Conservation (phyloP, 805 yeast genomes). For the Maudiozyma pseudohumilis region DNA sequence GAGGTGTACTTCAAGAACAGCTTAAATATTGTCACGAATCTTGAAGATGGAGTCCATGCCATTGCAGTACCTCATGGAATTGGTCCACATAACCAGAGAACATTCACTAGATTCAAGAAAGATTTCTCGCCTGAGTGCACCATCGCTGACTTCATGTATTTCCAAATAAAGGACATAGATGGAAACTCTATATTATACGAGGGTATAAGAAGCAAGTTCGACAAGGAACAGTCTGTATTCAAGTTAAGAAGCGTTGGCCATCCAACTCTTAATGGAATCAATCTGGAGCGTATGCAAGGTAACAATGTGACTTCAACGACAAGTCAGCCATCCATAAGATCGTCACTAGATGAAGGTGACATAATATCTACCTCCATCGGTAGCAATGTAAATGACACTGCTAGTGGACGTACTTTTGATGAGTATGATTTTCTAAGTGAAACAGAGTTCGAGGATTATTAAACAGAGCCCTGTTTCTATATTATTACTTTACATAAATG, state of each 20-base stretch:
- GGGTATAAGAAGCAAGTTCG: not conserved
- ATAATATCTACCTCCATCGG: slow-evolving; percentile 4
- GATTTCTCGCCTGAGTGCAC: slow-evolving; percentile 1
- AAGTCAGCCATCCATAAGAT: not conserved
- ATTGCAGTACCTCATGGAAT: slow-evolving; percentile 3
- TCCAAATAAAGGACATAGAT: slow-evolving; percentile 1
- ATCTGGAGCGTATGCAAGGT: slow-evolving; percentile 2
- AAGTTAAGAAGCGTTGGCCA: slow-evolving; percentile 1
- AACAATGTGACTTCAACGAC: not conserved
- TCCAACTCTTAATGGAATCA: not conserved
- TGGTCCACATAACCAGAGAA: slow-evolving; percentile 3
- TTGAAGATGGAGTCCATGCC: not conserved
- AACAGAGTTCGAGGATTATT: not conserved
- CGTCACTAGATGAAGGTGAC: slow-evolving; percentile 2
- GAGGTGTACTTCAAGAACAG: not conserved
- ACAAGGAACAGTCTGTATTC: not conserved
- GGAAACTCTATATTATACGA: not conserved
- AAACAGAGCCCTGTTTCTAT: not conserved
- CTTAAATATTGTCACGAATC: not conserved
- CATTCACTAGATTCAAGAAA: slow-evolving; percentile 2
- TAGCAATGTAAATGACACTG: not conserved
- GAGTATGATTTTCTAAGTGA: slow-evolving; percentile 5
- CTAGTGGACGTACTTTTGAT: slow-evolving; percentile 2
- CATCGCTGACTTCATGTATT: slow-evolving; percentile 1
- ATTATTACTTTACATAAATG: not conserved